phyloP scores from a whole-genome alignment of 805 yeast species.

The Suhomyces prunicola region DNA sequence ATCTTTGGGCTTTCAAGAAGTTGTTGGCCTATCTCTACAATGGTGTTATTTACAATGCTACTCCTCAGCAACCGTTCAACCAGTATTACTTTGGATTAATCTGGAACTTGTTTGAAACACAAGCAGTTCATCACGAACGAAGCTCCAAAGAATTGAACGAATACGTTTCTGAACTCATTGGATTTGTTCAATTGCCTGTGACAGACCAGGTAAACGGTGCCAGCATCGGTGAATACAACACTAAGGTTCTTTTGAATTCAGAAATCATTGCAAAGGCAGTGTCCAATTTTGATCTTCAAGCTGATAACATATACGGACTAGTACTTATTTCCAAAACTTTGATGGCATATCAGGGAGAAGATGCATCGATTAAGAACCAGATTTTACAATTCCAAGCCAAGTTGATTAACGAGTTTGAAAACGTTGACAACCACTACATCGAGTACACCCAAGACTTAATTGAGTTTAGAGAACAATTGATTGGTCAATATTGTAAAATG shows the following conservation, averaged over 20 bases:
- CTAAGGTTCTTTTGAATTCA: slow-evolving; percentile 27
- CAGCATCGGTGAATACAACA: slow-evolving; percentile 11
- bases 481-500: slow-evolving; percentile 10
- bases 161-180: slow-evolving; percentile 29
- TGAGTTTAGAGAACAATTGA: slow-evolving; percentile 8
- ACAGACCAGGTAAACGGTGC: slow-evolving; percentile 6
- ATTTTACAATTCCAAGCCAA: slow-evolving; percentile 27
- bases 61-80: slow-evolving; percentile 16
- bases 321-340: slow-evolving; percentile 21
- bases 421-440: slow-evolving; percentile 37
- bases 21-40: slow-evolving; percentile 27
- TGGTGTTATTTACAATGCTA: slow-evolving; percentile 19
- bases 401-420: slow-evolving; percentile 36
- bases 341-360: slow-evolving; percentile 12
- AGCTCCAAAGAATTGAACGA: slow-evolving; percentile 21
- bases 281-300: slow-evolving; percentile 21
- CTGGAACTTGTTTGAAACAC: slow-evolving; percentile 34
- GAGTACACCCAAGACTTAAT: slow-evolving; percentile 16
- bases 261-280: slow-evolving; percentile 25
- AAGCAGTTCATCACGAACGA: slow-evolving; percentile 21
- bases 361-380: slow-evolving; percentile 12
- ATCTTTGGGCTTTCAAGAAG: slow-evolving; percentile 28
- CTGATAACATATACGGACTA: slow-evolving; percentile 33
- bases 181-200: slow-evolving; percentile 16
- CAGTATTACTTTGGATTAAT: slow-evolving; percentile 29